phyloP scores from a whole-genome alignment of 176 grass and related monocot species.

The Hsuehochloa calcarea region DNA sequence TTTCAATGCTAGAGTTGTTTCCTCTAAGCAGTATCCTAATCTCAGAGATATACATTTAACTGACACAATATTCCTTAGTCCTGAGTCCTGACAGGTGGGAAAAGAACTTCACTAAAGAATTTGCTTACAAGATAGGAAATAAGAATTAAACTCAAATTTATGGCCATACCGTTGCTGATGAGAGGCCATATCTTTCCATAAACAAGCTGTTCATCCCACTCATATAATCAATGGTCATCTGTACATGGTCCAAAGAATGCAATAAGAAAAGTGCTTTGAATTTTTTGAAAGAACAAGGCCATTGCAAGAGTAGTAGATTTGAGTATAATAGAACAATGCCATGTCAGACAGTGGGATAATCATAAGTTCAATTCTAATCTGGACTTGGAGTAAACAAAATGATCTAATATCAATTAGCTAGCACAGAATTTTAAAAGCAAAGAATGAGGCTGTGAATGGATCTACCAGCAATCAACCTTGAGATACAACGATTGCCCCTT shows the following conservation, averaged over 20 bases:
- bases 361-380: too few species aligned
- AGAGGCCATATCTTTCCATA: conserved; percentile 97
- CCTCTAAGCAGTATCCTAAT: conserved; percentile 9
- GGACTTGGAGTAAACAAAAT: too few species aligned
- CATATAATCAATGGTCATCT: conserved; percentile 97
- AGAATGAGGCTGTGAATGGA: too few species aligned
- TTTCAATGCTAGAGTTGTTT: neutral
- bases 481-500: too few species aligned
- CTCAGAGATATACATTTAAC: conserved; percentile 8
- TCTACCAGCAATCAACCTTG: too few species aligned
- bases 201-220: conserved; percentile 66
- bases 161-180: conserved; percentile 74
- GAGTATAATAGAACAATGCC: too few species aligned
- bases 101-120: neutral
- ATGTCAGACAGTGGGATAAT: too few species aligned
- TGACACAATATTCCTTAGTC: neutral
- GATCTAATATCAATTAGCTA: too few species aligned
- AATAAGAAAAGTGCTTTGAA: neutral
- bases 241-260: conserved; percentile 21
- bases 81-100: neutral
- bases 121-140: conserved; percentile 1
- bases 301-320: neutral
- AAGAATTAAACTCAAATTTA: conserved; percentile 23
- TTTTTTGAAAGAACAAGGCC: neutral
- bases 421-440: too few species aligned